Evolutionary conservation across 1,284 basidiomycete species (phyloP), one percentile per base, ranked within the genome.

Genomic region (Leccinum angustisporum): DNA sequence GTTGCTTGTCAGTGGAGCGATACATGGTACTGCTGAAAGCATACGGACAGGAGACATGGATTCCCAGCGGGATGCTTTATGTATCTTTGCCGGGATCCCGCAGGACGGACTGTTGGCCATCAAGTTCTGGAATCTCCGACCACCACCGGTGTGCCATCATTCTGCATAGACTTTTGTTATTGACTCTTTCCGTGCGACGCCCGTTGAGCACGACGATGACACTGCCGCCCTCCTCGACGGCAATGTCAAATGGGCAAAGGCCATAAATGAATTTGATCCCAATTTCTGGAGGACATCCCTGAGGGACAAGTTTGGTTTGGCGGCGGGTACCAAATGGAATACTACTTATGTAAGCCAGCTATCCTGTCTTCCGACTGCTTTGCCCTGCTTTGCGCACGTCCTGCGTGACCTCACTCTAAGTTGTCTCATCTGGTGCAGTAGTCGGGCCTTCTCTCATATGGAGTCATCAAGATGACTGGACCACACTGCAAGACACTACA

Each of bases 211-310:
- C 60, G 7, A 73, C 72, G 71, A 58, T 63, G 1, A 76, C n/a
- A 72, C 72, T 27, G 27, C 27, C 21, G 76, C 75, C 6, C 75
- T 90, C 60, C 81, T 90, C 63, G 71, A 77, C 25, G 75, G 81
- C 61, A 91, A 91, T 75, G 74, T 78, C 4, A 73, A 76, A 64
- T 91, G 89, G 90, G 85, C 88, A 1, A 71, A 77, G 36, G 81
- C 84, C 38, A 84, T 90, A 61, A 66, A 80, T 43, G 61, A 69
- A 18, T 72, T 78, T n/a, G 82, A 92, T 46, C 86, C 90, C 1
- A 77, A 75, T 14, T 91, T 94, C 67, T 89, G 31, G 31, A 31
- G 31, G 31, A 31, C 31, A 31, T 31, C 31, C 31, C 31, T 31
- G 31, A 31, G 31, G 31, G 31, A 31, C 8, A 31, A 31, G 31